These are phyloP conservation scores for Chrysanthemum lavandulifolium DNA, from an alignment of 129 eudicot genomes.

Conservation along the genomic window DNA sequence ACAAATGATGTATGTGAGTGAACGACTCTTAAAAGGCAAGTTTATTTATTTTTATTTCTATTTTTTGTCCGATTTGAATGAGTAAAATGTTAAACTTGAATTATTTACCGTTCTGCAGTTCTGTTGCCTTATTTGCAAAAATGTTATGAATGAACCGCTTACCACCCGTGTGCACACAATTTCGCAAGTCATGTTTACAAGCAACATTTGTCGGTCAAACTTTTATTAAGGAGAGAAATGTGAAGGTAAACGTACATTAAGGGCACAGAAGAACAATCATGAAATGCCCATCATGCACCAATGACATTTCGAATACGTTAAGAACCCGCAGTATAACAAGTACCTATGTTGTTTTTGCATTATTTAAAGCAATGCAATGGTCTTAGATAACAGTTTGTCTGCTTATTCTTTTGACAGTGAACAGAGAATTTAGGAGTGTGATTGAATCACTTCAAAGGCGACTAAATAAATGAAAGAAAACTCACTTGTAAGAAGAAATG, in stretches of 20 bases:
- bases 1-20: slow-evolving; percentile 45
- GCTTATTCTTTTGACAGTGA: slow-evolving; percentile 32
- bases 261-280: slow-evolving; percentile 70
- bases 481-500: slow-evolving; percentile 32
- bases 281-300: slow-evolving; percentile 88
- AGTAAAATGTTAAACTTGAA: slow-evolving; percentile 1
- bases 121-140: slow-evolving; percentile 65
- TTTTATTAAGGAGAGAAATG: too few species aligned
- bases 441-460: slow-evolving; percentile 50
- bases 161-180: slow-evolving; percentile 93
- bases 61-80: not conserved
- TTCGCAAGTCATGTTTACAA: slow-evolving; percentile 80
- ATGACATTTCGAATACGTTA: slow-evolving; percentile 85
- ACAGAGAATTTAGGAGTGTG: slow-evolving; percentile 57
- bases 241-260: slow-evolving; percentile 63
- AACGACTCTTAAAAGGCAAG: slow-evolving; percentile 63
- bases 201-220: slow-evolving; percentile 75
- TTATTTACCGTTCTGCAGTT: slow-evolving; percentile 54
- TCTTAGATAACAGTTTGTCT: too few species aligned
- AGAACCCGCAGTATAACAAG: slow-evolving; percentile 65
- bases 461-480: slow-evolving; percentile 32
- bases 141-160: slow-evolving; percentile 72
- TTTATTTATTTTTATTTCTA: not conserved
- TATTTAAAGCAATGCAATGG: too few species aligned
- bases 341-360: not conserved